These are phyloP conservation scores for Fraxinus sp. DNA, from an alignment of 305 asterid genomes.

Conservation along the genomic window DNA sequence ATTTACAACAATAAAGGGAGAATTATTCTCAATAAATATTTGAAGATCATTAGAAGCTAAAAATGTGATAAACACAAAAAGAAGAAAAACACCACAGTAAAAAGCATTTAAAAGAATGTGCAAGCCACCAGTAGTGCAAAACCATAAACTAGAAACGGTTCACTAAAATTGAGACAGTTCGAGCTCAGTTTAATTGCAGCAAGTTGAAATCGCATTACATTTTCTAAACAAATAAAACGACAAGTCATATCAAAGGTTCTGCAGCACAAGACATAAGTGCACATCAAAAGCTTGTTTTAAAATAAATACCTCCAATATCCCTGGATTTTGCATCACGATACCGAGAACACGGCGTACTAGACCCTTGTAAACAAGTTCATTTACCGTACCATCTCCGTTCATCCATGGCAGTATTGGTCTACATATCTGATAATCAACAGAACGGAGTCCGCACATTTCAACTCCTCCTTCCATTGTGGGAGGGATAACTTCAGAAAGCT, in stretches of 20 bases:
- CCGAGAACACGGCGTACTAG: slow-evolving; percentile 77
- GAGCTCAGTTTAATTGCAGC: not conserved
- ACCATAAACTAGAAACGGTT: not conserved
- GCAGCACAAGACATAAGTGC: slow-evolving; percentile 4
- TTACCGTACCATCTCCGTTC: slow-evolving; percentile 82
- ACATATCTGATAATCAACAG: slow-evolving; percentile 37
- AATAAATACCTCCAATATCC: slow-evolving; percentile 69
- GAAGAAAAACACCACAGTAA: not conserved
- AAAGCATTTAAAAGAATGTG: not conserved
- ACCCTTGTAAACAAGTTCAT: slow-evolving; percentile 79
- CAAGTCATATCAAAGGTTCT: not conserved
- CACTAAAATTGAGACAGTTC: not conserved
- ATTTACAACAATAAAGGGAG: not conserved
- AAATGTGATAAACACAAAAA: not conserved
- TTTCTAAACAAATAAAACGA: not conserved
- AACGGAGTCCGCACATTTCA: slow-evolving; percentile 31
- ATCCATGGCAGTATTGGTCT: slow-evolving; percentile 82
- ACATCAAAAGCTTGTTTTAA: slow-evolving; percentile 10
- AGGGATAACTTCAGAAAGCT: slow-evolving; percentile 36
- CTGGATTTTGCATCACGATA: slow-evolving; percentile 90
- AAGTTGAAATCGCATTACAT: not conserved
- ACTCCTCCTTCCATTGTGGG: slow-evolving; percentile 25
- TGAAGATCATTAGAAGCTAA: not conserved
- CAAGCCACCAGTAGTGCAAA: slow-evolving; percentile 4
- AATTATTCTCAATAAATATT: not conserved